Evolutionary conservation across 78 protist genomes (phyloP).

Genomic region (Guillardia theta): DNA sequence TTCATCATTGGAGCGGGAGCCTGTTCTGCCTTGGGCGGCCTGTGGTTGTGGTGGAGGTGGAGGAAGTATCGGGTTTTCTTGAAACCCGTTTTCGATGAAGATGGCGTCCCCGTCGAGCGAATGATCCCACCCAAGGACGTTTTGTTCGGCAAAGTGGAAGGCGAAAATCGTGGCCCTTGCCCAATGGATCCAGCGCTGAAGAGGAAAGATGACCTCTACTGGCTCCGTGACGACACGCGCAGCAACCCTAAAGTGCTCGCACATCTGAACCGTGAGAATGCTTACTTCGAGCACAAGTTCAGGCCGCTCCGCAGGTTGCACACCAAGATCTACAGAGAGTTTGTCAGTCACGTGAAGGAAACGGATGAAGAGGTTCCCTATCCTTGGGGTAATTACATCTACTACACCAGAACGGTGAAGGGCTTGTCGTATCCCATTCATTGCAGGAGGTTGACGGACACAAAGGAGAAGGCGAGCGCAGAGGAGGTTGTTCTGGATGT

Average conservation of each 20-base stretch:
- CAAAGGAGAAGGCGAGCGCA: neutral
- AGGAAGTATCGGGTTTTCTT: neutral
- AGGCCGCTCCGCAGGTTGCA: neutral
- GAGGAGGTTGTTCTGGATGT: neutral
- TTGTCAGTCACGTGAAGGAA: neutral
- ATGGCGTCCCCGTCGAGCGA: neutral
- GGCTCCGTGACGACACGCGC: constrained; percentile 33
- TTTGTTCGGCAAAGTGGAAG: neutral
- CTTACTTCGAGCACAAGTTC: neutral
- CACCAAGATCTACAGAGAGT: neutral
- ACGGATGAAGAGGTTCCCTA: constrained; percentile 8
- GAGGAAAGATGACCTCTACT: neutral
- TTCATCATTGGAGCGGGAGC: too few species aligned
- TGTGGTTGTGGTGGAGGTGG: too few species aligned
- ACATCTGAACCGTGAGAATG: constrained; percentile 10
- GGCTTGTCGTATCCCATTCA: neutral
- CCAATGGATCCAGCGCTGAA: neutral
- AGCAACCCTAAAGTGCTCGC: neutral
- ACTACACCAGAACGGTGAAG: constrained; percentile 3
- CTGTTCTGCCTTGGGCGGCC: too few species aligned
- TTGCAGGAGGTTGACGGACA: neutral
- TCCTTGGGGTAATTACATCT: neutral
- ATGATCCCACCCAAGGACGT: neutral
- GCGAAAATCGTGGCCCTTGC: neutral
- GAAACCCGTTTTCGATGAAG: neutral